These are phyloP conservation scores for Diutina sp. DNA, from an alignment of 1,139 yeast species.

Conservation along the genomic window DNA sequence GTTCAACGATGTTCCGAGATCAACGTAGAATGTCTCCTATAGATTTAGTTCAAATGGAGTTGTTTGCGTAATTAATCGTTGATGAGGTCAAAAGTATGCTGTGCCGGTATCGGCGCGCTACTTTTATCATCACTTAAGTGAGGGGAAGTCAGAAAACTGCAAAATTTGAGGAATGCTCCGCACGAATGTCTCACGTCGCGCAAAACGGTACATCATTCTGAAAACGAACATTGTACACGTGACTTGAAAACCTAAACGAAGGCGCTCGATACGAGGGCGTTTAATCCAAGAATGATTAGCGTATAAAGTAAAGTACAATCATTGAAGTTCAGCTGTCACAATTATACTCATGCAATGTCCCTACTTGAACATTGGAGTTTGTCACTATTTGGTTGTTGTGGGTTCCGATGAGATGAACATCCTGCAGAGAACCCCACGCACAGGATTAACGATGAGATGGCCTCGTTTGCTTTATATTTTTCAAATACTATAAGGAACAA, in stretches of 20 bases:
- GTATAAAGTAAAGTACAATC: too few species aligned
- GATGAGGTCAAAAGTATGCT: neutral
- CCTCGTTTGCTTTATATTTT: neutral
- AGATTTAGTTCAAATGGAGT: neutral
- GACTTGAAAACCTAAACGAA: too few species aligned
- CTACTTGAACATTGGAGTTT: too few species aligned
- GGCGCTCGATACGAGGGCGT: too few species aligned
- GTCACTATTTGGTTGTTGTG: neutral
- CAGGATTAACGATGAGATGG: neutral
- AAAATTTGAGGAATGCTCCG: neutral
- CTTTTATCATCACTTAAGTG: neutral
- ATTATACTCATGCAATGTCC: too few species aligned
- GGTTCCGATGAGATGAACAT: neutral
- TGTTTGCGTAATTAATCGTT: neutral
- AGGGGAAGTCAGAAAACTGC: neutral
- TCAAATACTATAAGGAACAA: slow-evolving; percentile 4
- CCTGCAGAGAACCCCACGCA: neutral
- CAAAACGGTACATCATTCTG: neutral
- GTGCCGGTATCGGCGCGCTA: neutral
- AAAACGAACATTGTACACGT: too few species aligned
- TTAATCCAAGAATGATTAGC: too few species aligned
- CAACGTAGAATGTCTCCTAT: too few species aligned
- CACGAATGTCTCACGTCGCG: neutral
- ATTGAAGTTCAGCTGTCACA: too few species aligned
- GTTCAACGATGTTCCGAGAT: too few species aligned